phyloP scores from a whole-genome alignment of 257 asterid species.

The Ophiorrhiza pumila region DNA sequence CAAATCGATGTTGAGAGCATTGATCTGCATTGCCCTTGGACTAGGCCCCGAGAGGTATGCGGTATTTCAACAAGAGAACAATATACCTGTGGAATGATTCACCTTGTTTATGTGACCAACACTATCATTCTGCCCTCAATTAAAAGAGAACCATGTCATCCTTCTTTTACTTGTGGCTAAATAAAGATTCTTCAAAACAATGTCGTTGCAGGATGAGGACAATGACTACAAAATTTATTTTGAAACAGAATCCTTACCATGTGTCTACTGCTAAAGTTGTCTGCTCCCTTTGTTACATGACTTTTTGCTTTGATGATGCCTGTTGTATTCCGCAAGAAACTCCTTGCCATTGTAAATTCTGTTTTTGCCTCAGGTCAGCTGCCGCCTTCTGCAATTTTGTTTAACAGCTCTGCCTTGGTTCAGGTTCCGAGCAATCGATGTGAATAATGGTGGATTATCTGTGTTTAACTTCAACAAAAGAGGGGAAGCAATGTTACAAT shows the following conservation, averaged over 20 bases:
- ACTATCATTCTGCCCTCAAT: not conserved
- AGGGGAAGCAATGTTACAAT: constrained; percentile 70
- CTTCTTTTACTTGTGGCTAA: not conserved
- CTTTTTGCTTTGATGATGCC: too few relatives aligned
- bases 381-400: not conserved
- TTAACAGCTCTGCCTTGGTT: not conserved
- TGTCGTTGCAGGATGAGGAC: not conserved
- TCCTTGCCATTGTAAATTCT: not conserved
- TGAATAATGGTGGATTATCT: constrained; percentile 73
- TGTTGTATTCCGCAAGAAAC: not conserved
- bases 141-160: too few relatives aligned
- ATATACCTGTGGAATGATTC: too few relatives aligned
- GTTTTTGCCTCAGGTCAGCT: not conserved
- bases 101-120: not conserved
- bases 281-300: too few relatives aligned
- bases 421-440: constrained; percentile 67
- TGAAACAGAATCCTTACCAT: too few relatives aligned
- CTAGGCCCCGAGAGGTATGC: constrained; percentile 67
- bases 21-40: constrained; percentile 86
- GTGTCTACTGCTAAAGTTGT: too few relatives aligned
- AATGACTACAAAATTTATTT: not conserved
- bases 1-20: constrained; percentile 76
- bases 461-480: constrained; percentile 52
- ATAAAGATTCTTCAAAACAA: not conserved
- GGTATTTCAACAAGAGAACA: not conserved